A percentile compares a stretch with the other conserved stretches of the same genome.
Evolutionary conservation across 116 monocot genomes (phyloP).

Genomic region (Posidonia oceanica): DNA sequence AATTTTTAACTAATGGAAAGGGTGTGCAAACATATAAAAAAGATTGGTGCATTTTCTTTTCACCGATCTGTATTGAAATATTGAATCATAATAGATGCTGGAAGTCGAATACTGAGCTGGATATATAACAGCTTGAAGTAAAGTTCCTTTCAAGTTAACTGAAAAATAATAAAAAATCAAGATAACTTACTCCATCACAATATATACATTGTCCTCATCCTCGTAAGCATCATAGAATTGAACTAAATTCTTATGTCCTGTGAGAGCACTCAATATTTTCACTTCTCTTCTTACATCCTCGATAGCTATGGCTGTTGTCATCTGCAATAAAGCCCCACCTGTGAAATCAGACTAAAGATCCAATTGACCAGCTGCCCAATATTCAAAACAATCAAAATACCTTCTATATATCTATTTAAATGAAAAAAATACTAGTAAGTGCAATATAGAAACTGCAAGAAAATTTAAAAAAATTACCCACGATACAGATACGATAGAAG

Average conservation of each 20-base stretch:
- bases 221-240: slow-evolving; percentile 63
- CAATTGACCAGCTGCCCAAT: not conserved
- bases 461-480: too few species aligned
- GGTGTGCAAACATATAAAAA: too few species aligned
- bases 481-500: too few species aligned
- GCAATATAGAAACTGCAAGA: too few species aligned
- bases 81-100: too few species aligned
- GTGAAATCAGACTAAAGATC: not conserved
- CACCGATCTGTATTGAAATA: too few species aligned
- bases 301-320: slow-evolving; percentile 66
- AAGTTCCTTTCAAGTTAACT: too few species aligned
- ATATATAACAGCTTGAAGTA: too few species aligned
- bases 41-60: too few species aligned
- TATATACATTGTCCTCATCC: slow-evolving; percentile 70
- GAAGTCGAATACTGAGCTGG: too few species aligned
- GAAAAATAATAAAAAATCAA: too few species aligned
- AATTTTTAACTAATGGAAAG: too few species aligned
- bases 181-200: slow-evolving; percentile 70
- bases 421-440: not conserved
- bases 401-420: not conserved
- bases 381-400: not conserved
- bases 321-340: slow-evolving; percentile 17
- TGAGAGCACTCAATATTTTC: slow-evolving; percentile 54
- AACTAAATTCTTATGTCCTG: slow-evolving; percentile 57
- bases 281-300: slow-evolving; percentile 82